These are phyloP conservation scores for Telfairia occidentalis DNA, from an alignment of 331 rosid species.

Conservation along the genomic window DNA sequence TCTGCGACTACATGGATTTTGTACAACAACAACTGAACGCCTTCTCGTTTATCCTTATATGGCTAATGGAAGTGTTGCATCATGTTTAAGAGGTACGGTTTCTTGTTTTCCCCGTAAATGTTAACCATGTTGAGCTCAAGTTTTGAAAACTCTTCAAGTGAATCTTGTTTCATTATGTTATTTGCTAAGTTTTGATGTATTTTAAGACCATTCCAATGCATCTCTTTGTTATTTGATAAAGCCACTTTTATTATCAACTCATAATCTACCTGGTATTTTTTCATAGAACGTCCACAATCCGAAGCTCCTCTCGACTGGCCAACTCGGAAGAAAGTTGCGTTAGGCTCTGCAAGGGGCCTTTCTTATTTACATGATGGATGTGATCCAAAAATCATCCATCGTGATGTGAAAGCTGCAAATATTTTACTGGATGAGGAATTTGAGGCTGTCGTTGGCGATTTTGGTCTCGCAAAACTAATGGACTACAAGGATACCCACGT, in stretches of 20 bases:
- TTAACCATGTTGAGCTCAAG: background rate
- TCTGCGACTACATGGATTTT: slow-evolving; percentile 12
- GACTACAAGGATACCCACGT: slow-evolving; percentile 19
- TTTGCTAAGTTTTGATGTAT: background rate
- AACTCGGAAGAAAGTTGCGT: slow-evolving; percentile 17
- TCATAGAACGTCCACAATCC: slow-evolving; percentile 13
- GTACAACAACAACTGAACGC: slow-evolving; percentile 12
- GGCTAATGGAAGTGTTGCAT: slow-evolving; percentile 21
- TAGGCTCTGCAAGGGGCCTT: slow-evolving; percentile 19
- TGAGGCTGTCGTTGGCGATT: slow-evolving; percentile 16
- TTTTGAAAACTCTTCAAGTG: background rate
- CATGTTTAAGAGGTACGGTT: slow-evolving; percentile 17
- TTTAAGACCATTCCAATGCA: background rate
- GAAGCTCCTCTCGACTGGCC: slow-evolving; percentile 18
- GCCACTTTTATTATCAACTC: background rate
- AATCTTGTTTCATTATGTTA: background rate
- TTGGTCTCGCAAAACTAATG: slow-evolving; percentile 17
- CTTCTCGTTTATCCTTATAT: slow-evolving; percentile 19
- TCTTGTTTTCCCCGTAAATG: background rate
- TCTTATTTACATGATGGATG: slow-evolving; percentile 16
- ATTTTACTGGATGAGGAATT: slow-evolving; percentile 19
- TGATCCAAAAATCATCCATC: slow-evolving; percentile 19
- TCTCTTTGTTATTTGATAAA: background rate
- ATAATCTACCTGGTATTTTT: background rate
- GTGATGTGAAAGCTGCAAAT: slow-evolving; percentile 20